Base-by-base conservation (phyloP, 179 eudicot species). In the Silene noctiflora region DNA sequence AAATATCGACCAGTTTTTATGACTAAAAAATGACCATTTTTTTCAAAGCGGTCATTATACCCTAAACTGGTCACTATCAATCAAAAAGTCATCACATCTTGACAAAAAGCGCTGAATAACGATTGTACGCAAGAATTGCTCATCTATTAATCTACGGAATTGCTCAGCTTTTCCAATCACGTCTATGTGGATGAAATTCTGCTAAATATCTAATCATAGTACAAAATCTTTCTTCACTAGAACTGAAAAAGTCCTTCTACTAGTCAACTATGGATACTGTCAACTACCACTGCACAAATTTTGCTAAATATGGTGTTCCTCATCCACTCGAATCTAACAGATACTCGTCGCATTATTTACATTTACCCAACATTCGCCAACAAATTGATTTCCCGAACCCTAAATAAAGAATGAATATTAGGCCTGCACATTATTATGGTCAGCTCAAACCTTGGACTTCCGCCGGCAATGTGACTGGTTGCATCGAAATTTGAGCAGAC, bases 381-480 rank as follows among this genome's bases (percentile, higher is more conserved):
- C 31, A 65, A 17, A 17, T 56, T 12, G n/a, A 68, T 5, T 16
- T 39, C 1, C 2, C 5, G 14, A 31, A 13, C 74, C 17, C 59
- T 31, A 69, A 56, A 51, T 51, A 42, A 51, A 76, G 42, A 60
- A 29, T 16, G 13, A 67, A 27, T 31, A 42, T 9, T 39, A 51
- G 60, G 65, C 56, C 53, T 33, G 14, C 10, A 16, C 8, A 46
- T 61, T 33, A 29, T 67, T 39, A 27, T 48, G 25, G 60, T 87
- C 87, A 79, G 73, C 85, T 86, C 77, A 79, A 69, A 67, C 91
- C 83, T 81, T 78, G 86, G 20, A 86, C 89, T 77, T 86, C 85
- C 46, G 87, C 81, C 21, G 86, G 86, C 61, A 86, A 75, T 51
- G 84, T 46, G 72, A 85, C 78, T 39, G 85, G 72, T 67, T 82